Evolutionary conservation across 2,329 filamentous ascomycete species (phyloP).

Genomic region (Dactylellina drechsleri): DNA sequence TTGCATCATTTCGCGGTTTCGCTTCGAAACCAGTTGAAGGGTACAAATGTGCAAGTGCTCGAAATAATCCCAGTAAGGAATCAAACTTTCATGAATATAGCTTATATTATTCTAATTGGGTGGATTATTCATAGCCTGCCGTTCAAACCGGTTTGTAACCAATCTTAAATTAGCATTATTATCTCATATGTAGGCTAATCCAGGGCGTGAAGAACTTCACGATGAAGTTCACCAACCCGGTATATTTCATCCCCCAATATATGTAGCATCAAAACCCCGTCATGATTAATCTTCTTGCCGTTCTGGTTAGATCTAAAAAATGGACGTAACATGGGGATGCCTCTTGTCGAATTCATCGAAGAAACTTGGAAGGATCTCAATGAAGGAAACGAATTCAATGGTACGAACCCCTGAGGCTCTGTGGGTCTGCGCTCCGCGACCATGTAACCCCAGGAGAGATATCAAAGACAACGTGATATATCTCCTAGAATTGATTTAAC

Average conservation of each 20-base stretch:
- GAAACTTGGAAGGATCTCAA: conserved; percentile 64
- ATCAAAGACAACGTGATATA: background rate
- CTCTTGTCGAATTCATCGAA: conserved; percentile 64
- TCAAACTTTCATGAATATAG: background rate
- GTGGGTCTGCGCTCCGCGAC: background rate
- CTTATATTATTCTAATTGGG: background rate
- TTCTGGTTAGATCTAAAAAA: conserved; percentile 60
- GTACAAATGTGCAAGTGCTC: conserved; percentile 62
- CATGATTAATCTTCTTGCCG: background rate
- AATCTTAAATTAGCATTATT: background rate
- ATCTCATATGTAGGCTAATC: background rate
- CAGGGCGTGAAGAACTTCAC: conserved; percentile 63
- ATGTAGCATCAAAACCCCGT: background rate
- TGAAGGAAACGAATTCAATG: conserved; percentile 63
- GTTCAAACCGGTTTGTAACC: conserved; percentile 33
- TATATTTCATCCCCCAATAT: conserved; percentile 4
- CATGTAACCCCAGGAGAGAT: background rate
- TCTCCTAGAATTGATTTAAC: conserved; percentile 4
- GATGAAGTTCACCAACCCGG: conserved; percentile 62
- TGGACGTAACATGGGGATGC: conserved; percentile 66
- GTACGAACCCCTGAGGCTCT: background rate
- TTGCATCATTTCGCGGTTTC: conserved; percentile 65
- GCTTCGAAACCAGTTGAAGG: conserved; percentile 63
- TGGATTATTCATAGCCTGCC: conserved; percentile 20
- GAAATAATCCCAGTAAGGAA: conserved; percentile 64